phyloP scores from a whole-genome alignment of 495 filamentous ascomycete species.

The Haplographium delicatum region DNA sequence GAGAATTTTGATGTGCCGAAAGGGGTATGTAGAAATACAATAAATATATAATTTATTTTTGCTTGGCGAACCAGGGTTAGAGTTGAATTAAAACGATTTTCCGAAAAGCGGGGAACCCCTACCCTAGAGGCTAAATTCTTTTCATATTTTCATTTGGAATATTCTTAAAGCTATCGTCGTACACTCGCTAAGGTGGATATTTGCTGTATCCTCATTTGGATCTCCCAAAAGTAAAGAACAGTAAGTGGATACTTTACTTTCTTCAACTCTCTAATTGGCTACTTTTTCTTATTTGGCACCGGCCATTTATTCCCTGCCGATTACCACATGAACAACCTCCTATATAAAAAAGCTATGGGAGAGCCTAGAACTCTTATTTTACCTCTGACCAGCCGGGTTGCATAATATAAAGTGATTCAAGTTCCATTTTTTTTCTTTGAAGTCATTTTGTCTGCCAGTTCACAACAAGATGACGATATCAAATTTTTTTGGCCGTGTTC shows the following conservation, averaged over 20 bases:
- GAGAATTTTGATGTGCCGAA: no score
- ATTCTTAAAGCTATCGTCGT: neutral
- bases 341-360: neutral
- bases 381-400: neutral
- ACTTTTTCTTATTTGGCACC: neutral
- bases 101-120: neutral
- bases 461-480: slow-evolving; percentile 17
- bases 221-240: neutral
- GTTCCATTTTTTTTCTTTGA: neutral
- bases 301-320: neutral
- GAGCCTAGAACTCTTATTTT: neutral
- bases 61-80: no score
- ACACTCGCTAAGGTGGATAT: neutral
- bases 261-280: neutral
- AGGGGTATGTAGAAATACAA: no score
- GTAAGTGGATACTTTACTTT: neutral
- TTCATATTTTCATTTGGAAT: neutral
- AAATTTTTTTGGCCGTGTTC: slow-evolving; percentile 12
- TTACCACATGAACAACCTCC: neutral
- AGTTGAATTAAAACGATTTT: neutral
- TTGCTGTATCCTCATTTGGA: neutral
- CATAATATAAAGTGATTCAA: neutral
- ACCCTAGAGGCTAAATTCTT: neutral
- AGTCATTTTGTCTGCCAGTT: neutral
- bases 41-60: no score